Evolutionary conservation across 1,139 yeast species (phyloP).

Genomic region (Sugiyamaella castrensis): DNA sequence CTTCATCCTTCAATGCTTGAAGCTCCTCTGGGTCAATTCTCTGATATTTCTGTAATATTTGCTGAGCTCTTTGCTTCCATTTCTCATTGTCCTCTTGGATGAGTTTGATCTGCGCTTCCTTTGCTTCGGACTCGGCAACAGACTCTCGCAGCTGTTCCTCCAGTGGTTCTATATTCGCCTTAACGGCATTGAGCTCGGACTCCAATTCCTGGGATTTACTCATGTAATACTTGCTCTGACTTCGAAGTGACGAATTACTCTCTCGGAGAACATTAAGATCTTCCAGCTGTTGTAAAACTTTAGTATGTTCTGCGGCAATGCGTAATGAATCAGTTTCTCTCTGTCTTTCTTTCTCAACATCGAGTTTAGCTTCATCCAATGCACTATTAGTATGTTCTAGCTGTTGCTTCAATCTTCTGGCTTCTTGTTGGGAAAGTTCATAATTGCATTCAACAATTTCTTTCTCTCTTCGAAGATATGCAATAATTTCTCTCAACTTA

Average conservation of each 20-base stretch:
- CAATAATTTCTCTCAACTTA: slow-evolving; percentile 55
- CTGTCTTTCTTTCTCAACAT: slow-evolving; percentile 38
- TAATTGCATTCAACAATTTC: slow-evolving; percentile 66
- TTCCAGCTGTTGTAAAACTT: slow-evolving; percentile 57
- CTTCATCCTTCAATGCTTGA: slow-evolving; percentile 38
- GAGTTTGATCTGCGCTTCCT: slow-evolving; percentile 42
- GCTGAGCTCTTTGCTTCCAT: slow-evolving; percentile 54
- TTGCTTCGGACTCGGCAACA: slow-evolving; percentile 42
- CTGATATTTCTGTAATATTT: slow-evolving; percentile 47
- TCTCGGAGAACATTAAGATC: slow-evolving; percentile 72
- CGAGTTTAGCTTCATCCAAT: slow-evolving; percentile 36
- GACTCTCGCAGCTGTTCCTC: slow-evolving; percentile 39
- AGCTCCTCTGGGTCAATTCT: slow-evolving; percentile 49
- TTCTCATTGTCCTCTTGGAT: slow-evolving; percentile 45
- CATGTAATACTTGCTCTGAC: slow-evolving; percentile 44
- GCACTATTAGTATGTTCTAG: slow-evolving; percentile 33
- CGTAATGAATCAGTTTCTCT: slow-evolving; percentile 44
- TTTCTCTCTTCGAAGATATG: slow-evolving; percentile 70
- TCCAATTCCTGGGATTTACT: slow-evolving; percentile 38
- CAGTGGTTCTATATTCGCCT: slow-evolving; percentile 37
- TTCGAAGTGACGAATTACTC: slow-evolving; percentile 64
- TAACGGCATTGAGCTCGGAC: slow-evolving; percentile 36
- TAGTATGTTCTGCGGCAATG: slow-evolving; percentile 49
- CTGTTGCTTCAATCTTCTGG: slow-evolving; percentile 43
- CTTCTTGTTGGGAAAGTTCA: slow-evolving; percentile 50